Evolutionary conservation across 768 basidiomycete genomes (phyloP).

Genomic region (Leccinum rimulosum): DNA sequence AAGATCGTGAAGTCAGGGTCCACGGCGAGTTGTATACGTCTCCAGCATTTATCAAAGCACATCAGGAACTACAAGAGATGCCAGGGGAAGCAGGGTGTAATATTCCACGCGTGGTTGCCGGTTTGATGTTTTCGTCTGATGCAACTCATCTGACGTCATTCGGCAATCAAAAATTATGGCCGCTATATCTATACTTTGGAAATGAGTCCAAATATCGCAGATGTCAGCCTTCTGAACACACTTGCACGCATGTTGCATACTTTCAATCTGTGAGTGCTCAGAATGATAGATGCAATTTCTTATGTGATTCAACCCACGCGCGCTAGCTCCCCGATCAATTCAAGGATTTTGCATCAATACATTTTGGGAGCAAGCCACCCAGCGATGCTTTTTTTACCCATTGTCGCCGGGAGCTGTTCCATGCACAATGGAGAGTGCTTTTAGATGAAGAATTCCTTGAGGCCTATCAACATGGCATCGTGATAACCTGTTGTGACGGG

Average conservation of each 20-base stretch:
- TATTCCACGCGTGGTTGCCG: neutral
- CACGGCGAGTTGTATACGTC: neutral
- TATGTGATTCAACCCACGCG: neutral
- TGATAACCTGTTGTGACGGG: neutral
- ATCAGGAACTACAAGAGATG: neutral
- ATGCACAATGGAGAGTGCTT: neutral
- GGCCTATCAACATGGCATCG: neutral
- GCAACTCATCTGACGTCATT: neutral
- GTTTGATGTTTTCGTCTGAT: neutral
- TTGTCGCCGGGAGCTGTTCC: neutral
- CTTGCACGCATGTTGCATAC: neutral
- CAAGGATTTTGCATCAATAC: neutral
- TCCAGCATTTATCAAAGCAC: neutral
- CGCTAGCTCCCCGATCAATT: neutral
- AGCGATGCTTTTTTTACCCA: neutral
- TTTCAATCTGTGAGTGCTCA: neutral
- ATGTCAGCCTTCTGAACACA: neutral
- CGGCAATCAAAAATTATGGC: neutral
- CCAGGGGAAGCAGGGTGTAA: neutral
- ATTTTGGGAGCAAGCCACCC: neutral
- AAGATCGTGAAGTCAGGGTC: neutral
- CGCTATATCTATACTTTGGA: neutral
- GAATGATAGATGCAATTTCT: neutral
- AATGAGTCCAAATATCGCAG: neutral
- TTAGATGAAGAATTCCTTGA: neutral